Base-by-base conservation (phyloP, 768 basidiomycete genomes). In the Calocybe indica region DNA sequence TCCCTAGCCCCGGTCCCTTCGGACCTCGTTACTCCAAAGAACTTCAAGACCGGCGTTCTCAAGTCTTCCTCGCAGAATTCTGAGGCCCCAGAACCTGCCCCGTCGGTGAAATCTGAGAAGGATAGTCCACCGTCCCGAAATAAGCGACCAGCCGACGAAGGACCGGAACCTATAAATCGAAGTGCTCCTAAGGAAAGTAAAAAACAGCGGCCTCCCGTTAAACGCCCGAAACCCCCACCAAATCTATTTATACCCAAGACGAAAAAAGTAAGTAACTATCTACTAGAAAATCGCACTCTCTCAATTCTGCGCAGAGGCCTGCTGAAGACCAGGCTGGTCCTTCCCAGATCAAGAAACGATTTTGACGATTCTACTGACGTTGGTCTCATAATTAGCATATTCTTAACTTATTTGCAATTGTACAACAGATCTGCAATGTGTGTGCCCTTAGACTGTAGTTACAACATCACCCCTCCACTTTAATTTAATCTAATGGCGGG, bases 401-500 rank as follows among this genome's bases (percentile, higher is more conserved):
- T n/a, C 45, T 37, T 8, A 13, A 15, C 8, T 33, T 44, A 41
- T 15, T 10, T 41, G 22, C 30, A 30, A 43, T 43, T 30, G 37
- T 37, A 22, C 12, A 35, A 29, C 41, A 45, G 47, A 49, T 45
- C 37, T 46, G 29, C 13, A 41, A 11, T 30, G 14, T 40, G 7
- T 41, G 50, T 41, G 47, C 48, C 46, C 43, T 53, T 54, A 50
- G 46, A 52, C 44, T 37, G 46, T 37, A 43, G 31, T 40, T 49
- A 41, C 40, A 55, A 37, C 46, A 45, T 55, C 40, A 46, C 40
- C 52, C 46, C 30, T 65, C 66, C 15, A 68, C 73, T 54, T 71
- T 74, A 6, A 92, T 65, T 65, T 22, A 68, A 72, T 54, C 71
- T 74, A 6, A 92, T 71, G 2, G 90, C 77, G 30, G 93, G 91